Base-by-base conservation (phyloP, 345 rosid genomes). In the Zanthoxylum bungeanum region DNA sequence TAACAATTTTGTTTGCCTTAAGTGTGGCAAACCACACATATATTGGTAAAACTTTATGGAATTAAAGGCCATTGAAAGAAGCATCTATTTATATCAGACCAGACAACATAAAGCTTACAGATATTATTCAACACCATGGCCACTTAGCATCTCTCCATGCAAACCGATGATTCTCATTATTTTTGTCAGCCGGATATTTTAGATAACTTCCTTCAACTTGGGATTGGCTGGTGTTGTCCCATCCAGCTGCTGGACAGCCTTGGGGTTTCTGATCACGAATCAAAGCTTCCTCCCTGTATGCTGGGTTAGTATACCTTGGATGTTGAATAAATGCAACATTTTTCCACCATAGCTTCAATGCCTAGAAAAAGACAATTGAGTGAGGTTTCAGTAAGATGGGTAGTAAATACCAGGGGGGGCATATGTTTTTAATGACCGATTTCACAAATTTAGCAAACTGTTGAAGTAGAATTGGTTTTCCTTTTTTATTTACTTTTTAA, bases 91-190 rank as follows among this genome's bases (percentile, higher is more conserved):
- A 16, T 2, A 37, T 36, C n/a, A 27, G 30, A 52, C 30, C 27
- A 39, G 10, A 63, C 12, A 56, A 55, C 47, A 46, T 24, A 25
- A 46, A 12, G 11, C 60, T 69, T 66, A 30, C 73, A 64, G 7
- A 17, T 42, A 33, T 33, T 30, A 47, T 70, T 87, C 85, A 94
- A 75, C 76, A 75, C 98, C 98, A 94, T 28, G 98, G 98, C 97
- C 97, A 90, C 72, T 77, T 90, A 40, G 98, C 97, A 67, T 94
- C 93, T 76, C 89, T 85, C 98, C 98, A 94, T 33, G 81, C 83
- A 82, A 92, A 83, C 37, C 82, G 82, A 55, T 85, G 86, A 44
- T 73, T 77, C 46, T 74, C 74, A 53, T 12, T 11, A 75, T 60
- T 70, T 46, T 64, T 49, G 57, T 69, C 76, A 39, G 57, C 62